These are phyloP conservation scores for Leccinum subgranulosum DNA, from an alignment of 768 basidiomycete species.

Conservation along the genomic window DNA sequence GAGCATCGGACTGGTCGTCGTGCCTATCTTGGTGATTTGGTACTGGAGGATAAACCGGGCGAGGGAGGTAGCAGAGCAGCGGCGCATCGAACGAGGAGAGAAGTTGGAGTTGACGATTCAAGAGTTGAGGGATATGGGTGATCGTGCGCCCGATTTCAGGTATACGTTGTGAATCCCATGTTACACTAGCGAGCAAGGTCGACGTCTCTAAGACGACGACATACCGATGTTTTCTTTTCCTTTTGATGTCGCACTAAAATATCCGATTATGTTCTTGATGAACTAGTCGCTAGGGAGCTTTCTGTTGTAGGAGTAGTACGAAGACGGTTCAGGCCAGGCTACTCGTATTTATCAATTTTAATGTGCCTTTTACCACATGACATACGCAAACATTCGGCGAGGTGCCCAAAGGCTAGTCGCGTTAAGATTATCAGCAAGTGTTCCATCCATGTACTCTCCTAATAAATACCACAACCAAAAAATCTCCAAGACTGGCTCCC, in stretches of 20 bases:
- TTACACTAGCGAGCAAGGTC: not conserved
- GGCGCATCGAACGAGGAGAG: constrained; percentile 18
- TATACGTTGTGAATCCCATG: constrained; percentile 41
- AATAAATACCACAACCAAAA: not conserved
- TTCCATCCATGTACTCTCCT: not conserved
- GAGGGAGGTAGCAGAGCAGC: constrained; percentile 37
- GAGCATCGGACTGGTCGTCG: constrained; percentile 54
- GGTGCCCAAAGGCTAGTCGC: not conserved
- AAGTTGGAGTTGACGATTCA: constrained; percentile 11
- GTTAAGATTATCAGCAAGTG: not conserved
- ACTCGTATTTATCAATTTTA: not conserved
- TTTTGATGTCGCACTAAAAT: not conserved
- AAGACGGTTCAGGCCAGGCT: not conserved
- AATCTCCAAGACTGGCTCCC: not conserved
- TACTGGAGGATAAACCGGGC: constrained; percentile 57
- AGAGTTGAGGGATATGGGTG: constrained; percentile 43
- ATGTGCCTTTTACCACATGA: not conserved
- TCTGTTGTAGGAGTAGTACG: not conserved
- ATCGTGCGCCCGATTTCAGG: constrained; percentile 61
- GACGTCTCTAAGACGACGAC: not conserved
- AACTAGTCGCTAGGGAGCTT: not conserved
- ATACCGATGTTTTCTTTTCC: not conserved
- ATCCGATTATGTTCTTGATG: not conserved
- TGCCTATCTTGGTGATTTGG: constrained; percentile 45
- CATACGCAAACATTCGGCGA: not conserved